Conservation (phyloP, 2,329 filamentous ascomycete genomes). For the Aspergillus melleus region DNA sequence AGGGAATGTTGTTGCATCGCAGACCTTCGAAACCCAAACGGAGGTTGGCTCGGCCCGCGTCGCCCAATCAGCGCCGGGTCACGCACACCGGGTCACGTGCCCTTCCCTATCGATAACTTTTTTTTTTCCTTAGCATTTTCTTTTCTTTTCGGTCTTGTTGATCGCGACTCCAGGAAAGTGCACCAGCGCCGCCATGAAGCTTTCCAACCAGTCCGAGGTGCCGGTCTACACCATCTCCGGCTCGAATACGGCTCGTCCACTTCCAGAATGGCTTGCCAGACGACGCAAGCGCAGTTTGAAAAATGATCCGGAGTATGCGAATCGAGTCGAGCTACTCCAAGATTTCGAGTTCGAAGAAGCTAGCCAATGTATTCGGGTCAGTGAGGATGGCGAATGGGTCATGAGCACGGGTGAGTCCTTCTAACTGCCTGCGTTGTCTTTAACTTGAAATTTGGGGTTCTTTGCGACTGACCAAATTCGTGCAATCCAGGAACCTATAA, state of each 20-base stretch:
- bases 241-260: conserved; percentile 77
- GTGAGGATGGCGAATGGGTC: conserved; percentile 94
- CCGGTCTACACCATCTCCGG: conserved; percentile 95
- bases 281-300: conserved; percentile 89
- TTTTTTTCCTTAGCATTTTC: conserved; percentile 31
- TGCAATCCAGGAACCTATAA: conserved; percentile 59
- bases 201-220: conserved; percentile 70
- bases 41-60: conserved; percentile 34
- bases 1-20: conserved; percentile 5
- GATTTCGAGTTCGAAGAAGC: conserved; percentile 98
- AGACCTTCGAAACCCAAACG: conserved; percentile 25
- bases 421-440: neutral
- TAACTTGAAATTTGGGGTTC: neutral
- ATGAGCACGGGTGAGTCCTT: conserved; percentile 78
- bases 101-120: conserved; percentile 28
- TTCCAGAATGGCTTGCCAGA: conserved; percentile 93
- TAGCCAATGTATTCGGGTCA: conserved; percentile 83
- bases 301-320: conserved; percentile 88
- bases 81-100: conserved; percentile 30
- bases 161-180: conserved; percentile 10
- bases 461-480: conserved; percentile 15
- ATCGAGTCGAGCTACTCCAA: conserved; percentile 89
- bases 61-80: conserved; percentile 31
- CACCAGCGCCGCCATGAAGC: conserved; percentile 42
- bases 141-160: conserved; percentile 19